phyloP scores from a whole-genome alignment of 163 green algal species.

The Smithsoniella earleae region DNA sequence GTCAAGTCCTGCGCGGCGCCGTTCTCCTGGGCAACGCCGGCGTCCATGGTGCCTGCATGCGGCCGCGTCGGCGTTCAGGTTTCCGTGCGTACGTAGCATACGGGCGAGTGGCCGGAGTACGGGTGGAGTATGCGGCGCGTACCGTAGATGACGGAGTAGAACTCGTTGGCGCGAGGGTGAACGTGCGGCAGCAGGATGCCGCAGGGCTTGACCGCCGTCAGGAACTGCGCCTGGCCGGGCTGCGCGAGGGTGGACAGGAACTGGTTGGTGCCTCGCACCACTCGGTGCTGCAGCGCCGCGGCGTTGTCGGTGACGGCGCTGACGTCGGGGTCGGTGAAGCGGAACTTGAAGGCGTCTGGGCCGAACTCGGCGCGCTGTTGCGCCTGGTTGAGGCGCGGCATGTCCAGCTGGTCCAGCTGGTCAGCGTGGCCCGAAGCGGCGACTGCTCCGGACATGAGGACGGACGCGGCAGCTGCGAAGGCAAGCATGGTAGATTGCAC shows the following conservation, averaged over 20 bases:
- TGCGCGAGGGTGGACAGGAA: conserved; percentile 6
- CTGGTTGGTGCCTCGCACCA: background rate
- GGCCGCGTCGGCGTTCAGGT: too few species aligned
- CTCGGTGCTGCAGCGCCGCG: conserved; percentile 12
- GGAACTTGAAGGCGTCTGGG: conserved; percentile 10
- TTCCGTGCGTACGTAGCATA: too few species aligned
- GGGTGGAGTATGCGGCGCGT: background rate
- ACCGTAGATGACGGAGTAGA: conserved; percentile 28
- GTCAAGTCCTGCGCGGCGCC: conserved; percentile 4
- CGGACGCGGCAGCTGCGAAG: too few species aligned
- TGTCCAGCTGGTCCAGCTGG: conserved; percentile 22
- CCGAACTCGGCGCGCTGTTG: conserved; percentile 6
- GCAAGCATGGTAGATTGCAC: too few species aligned
- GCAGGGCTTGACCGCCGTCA: too few species aligned
- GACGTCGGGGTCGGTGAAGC: background rate
- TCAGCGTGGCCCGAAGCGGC: too few species aligned
- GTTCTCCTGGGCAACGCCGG: background rate
- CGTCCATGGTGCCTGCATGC: conserved; percentile 13
- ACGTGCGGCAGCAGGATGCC: conserved; percentile 17
- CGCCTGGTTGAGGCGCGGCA: background rate
- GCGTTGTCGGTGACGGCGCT: conserved; percentile 1
- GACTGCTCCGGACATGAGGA: too few species aligned
- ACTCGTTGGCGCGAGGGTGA: conserved; percentile 11
- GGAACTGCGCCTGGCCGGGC: background rate
- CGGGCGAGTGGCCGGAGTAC: background rate